Evolutionary conservation across 192 early-diverging fungal species (phyloP).

Genomic region (Linnemannia schmuckeri): DNA sequence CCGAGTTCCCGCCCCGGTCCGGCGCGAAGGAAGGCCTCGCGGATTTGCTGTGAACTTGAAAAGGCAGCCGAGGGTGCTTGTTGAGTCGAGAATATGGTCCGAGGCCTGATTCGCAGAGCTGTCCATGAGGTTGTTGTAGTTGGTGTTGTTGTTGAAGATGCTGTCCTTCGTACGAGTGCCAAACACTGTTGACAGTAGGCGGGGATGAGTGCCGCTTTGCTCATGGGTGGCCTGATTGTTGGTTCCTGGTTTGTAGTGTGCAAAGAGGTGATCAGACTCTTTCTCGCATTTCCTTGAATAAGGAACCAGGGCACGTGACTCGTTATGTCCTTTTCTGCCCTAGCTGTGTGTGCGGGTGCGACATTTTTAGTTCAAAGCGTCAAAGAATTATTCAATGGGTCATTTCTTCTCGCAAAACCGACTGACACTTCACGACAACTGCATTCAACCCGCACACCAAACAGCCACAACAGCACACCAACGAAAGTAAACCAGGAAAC

Average conservation of each 20-base stretch:
- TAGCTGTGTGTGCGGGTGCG: no score
- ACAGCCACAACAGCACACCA: neutral
- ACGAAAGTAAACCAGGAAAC: neutral
- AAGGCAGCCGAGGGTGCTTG: neutral
- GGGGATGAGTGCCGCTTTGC: constrained; percentile 5
- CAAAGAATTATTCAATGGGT: no score
- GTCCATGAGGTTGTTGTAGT: neutral
- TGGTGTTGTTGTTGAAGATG: neutral
- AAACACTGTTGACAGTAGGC: constrained; percentile 18
- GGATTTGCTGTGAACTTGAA: constrained; percentile 23
- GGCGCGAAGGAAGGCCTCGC: constrained; percentile 34
- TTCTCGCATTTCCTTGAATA: neutral
- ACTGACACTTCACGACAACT: no score
- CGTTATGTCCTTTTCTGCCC: neutral
- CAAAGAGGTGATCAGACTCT: neutral
- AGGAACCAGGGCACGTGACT: neutral
- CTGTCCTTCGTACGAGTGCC: neutral
- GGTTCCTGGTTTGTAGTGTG: neutral
- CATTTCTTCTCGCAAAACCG: no score
- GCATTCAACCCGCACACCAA: neutral
- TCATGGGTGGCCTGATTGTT: neutral
- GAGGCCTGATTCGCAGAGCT: neutral
- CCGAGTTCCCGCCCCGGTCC: constrained; percentile 31
- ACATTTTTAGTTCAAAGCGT: no score
- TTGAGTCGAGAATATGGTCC: neutral